phyloP scores from a whole-genome alignment of 805 yeast species.

The Sugiyamaella boreocaroliniensis region DNA sequence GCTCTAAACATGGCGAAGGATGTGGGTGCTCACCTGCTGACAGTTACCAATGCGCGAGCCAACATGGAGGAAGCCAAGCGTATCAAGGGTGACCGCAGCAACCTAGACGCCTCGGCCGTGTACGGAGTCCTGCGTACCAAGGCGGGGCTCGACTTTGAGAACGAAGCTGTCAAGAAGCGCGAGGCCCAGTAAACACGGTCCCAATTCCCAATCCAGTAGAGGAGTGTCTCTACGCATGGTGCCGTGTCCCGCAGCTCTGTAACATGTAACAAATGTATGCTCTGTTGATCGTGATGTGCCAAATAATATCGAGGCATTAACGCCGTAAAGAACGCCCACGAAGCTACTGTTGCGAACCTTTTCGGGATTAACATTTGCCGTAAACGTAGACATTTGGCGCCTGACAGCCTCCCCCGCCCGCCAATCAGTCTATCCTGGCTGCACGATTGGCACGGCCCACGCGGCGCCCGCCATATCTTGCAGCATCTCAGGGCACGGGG shows the following conservation, averaged over 20 bases:
- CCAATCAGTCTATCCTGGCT: not conserved
- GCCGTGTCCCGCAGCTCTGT: no score
- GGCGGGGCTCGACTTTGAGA: conserved; percentile 27
- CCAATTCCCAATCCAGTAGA: not conserved
- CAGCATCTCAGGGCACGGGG: not conserved
- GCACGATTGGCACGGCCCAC: not conserved
- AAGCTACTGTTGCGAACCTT: no score
- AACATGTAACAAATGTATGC: no score
- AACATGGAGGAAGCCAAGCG: conserved; percentile 18
- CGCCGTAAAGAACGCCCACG: no score
- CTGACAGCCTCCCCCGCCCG: no score
- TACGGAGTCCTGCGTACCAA: conserved; percentile 24
- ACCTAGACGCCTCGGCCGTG: conserved; percentile 23
- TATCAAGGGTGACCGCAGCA: conserved; percentile 15
- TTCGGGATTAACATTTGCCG: no score
- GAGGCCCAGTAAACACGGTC: not conserved
- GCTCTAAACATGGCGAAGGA: conserved; percentile 22
- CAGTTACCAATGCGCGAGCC: conserved; percentile 18
- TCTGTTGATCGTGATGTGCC: no score
- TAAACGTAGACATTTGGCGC: no score
- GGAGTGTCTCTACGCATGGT: no score
- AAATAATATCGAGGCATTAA: no score
- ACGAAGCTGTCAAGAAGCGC: conserved; percentile 18
- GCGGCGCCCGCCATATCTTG: not conserved
- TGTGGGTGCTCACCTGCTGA: conserved; percentile 18